phyloP scores from a whole-genome alignment of 202 grass and related monocot genomes.

The Eragrostis tef region DNA sequence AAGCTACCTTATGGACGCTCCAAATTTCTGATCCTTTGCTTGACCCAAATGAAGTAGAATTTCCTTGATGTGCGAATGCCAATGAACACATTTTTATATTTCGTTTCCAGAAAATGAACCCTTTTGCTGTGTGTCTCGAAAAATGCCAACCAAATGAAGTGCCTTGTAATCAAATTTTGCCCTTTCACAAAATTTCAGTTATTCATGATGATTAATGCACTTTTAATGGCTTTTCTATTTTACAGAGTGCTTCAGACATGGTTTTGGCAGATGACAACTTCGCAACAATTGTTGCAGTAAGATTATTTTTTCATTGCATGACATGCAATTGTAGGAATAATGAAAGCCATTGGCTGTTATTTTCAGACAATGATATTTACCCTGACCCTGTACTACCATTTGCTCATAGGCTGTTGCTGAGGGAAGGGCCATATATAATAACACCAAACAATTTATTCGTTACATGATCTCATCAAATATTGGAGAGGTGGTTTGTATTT shows the following conservation, averaged over 20 bases:
- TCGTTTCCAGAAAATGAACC: background rate
- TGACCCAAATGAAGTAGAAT: background rate
- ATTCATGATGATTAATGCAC: slow-evolving; percentile 33
- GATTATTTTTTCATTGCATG: slow-evolving; percentile 46
- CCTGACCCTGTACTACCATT: slow-evolving; percentile 45
- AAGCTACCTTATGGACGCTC: background rate
- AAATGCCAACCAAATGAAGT: slow-evolving; percentile 26
- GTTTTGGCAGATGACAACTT: slow-evolving; percentile 99
- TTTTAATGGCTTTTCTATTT: slow-evolving; percentile 48
- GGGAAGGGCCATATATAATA: slow-evolving; percentile 99
- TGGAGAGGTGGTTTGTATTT: slow-evolving; percentile 98
- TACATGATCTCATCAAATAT: slow-evolving; percentile 99
- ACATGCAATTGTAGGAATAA: slow-evolving; percentile 39
- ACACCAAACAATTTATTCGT: slow-evolving; percentile 97
- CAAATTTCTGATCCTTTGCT: background rate
- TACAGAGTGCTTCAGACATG: slow-evolving; percentile 98
- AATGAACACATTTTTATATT: background rate
- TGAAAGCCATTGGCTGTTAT: slow-evolving; percentile 15
- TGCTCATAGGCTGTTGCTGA: slow-evolving; percentile 88
- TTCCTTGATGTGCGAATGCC: background rate
- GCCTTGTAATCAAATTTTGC: slow-evolving; percentile 5
- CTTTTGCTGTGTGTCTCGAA: slow-evolving; percentile 17
- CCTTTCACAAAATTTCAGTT: slow-evolving; percentile 8
- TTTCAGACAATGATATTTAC: slow-evolving; percentile 41
- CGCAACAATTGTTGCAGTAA: slow-evolving; percentile 96